phyloP scores from a whole-genome alignment of 805 yeast genomes.

The Starmerella davenportii region DNA sequence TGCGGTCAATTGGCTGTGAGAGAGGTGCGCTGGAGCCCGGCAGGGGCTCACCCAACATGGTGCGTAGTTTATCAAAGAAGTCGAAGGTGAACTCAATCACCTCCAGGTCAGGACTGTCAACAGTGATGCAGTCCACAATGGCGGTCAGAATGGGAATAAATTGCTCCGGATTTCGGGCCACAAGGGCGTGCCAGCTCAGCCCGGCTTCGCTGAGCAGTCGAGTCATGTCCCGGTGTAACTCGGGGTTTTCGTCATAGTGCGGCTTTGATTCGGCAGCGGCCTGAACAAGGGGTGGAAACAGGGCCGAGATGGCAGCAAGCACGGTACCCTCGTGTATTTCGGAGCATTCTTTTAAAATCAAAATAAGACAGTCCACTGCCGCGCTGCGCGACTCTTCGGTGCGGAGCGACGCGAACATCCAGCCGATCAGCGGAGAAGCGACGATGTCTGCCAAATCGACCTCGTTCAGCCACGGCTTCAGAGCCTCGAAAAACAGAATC shows the following conservation, averaged over 20 bases:
- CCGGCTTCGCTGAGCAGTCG: constrained; percentile 79
- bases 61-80: constrained; percentile 77
- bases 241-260: constrained; percentile 11
- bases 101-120: constrained; percentile 49
- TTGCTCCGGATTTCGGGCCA: constrained; percentile 51
- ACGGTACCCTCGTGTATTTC: constrained; percentile 37
- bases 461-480: constrained; percentile 83
- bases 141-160: constrained; percentile 61
- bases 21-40: constrained; percentile 6
- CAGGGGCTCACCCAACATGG: constrained; percentile 31
- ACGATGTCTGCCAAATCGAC: constrained; percentile 58
- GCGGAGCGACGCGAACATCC: constrained; percentile 46
- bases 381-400: constrained; percentile 58
- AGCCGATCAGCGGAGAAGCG: constrained; percentile 41
- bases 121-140: constrained; percentile 46
- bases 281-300: constrained; percentile 50
- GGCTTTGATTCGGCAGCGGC: constrained; percentile 5
- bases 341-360: constrained; percentile 63
- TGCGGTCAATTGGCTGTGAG: constrained; percentile 25
- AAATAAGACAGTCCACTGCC: constrained; percentile 70
- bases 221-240: constrained; percentile 16
- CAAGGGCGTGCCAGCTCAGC: constrained; percentile 81
- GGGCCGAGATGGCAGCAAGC: constrained; percentile 34
- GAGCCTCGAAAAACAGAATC: constrained; percentile 43
- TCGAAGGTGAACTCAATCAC: constrained; percentile 78